Base-by-base conservation (phyloP, 495 filamentous ascomycete genomes). In the Neurospora sp. region DNA sequence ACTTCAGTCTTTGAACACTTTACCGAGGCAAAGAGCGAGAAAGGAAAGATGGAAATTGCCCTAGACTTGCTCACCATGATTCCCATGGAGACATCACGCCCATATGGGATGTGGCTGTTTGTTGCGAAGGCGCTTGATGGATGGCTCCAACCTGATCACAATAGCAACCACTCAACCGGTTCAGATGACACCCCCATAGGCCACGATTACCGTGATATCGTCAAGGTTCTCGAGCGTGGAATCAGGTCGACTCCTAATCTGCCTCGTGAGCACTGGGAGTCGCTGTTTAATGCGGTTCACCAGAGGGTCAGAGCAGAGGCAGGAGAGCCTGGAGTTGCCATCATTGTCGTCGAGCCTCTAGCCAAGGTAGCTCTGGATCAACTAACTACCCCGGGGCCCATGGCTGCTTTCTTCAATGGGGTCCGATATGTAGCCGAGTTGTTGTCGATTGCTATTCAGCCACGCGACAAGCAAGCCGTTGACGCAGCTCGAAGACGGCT, bases 331-430 rank as follows among this genome's bases (percentile, higher is more conserved):
- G 88, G 86, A 3, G 83, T 89, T 31, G 86, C 88, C 4, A 82
- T 88, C 22, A 84, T 88, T 38, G 84, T 92, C 14, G 83, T 93
- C 38, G 93, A 94, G 72, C 93, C 93, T 11, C 78, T 97, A 27
- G 88, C 92, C 5, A 89, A 88, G 68, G 77, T 75, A 4, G 44
- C 89, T 2, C 68, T 80, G 10, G 80, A 85, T 10, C 71, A 76
- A 68, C 39, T 78, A 8, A 76, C 70, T 14, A 38, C 72, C n/a
- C 27, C 20, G 31, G 72, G 46, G 11, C 4, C 75, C 12, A 53
- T 27, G 4, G 22, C 8, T 44, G 37, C 35, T 14, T 53, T 73
- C 12, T 16, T 72, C 31, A 79, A 71, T 31, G 74, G 81, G 6
- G 69, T 87, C 14, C 78, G 78, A 68, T 76, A 73, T 46, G 73